Conservation (phyloP, 2,329 filamentous ascomycete genomes). For the Diaporthe sp. region DNA sequence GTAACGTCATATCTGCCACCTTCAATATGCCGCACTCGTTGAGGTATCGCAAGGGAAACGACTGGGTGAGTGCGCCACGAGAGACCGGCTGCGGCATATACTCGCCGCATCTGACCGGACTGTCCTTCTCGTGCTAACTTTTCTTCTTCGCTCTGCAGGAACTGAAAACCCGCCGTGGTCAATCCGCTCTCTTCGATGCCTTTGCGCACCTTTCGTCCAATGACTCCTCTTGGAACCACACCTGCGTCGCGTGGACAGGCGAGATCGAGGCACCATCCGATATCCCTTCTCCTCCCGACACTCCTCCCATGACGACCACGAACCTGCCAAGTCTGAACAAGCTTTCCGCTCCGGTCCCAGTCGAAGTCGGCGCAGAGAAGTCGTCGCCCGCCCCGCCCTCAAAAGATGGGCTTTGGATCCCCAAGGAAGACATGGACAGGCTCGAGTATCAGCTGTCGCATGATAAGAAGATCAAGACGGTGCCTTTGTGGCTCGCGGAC, state of each 20-base stretch:
- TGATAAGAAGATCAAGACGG: slow-evolving; percentile 80
- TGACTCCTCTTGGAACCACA: slow-evolving; percentile 89
- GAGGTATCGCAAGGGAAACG: slow-evolving; percentile 68
- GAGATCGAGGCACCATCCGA: slow-evolving; percentile 74
- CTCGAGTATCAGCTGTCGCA: slow-evolving; percentile 81
- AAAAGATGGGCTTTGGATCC: slow-evolving; percentile 78
- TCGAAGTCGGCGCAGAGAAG: slow-evolving; percentile 66
- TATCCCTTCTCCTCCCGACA: slow-evolving; percentile 59
- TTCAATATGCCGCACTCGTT: slow-evolving; percentile 73
- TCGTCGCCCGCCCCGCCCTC: slow-evolving; percentile 69
- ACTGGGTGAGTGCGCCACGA: slow-evolving; percentile 65
- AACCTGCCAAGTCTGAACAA: slow-evolving; percentile 73
- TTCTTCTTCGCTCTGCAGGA: slow-evolving; percentile 62
- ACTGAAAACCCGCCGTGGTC: slow-evolving; percentile 82
- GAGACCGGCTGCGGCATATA: background rate
- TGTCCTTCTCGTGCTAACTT: background rate
- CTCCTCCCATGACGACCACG: slow-evolving; percentile 63
- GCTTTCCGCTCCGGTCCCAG: slow-evolving; percentile 82
- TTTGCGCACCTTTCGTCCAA: slow-evolving; percentile 90
- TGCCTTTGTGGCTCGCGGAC: slow-evolving; percentile 91
- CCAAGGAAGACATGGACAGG: slow-evolving; percentile 75
- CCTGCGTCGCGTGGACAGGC: slow-evolving; percentile 93
- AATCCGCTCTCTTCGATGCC: slow-evolving; percentile 92
- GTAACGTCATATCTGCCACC: slow-evolving; percentile 76
- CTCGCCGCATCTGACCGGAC: background rate